Base-by-base conservation (phyloP, 176 grass and related monocot genomes). In the Avena insularis region DNA sequence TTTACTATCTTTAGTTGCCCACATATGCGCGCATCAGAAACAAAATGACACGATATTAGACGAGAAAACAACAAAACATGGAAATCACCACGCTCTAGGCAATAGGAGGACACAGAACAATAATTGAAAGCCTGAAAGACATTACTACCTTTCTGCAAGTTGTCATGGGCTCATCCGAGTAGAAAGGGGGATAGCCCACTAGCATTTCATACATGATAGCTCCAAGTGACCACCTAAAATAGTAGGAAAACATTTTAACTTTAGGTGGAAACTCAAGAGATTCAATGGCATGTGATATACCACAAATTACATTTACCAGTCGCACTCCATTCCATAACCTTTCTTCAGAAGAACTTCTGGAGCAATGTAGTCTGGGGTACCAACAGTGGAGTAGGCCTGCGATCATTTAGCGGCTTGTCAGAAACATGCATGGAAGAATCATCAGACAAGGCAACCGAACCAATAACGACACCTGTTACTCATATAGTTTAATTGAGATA, bases 121-220 rank as follows among this genome's bases (percentile, higher is more conserved):
- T 14, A 54, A 17, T 16, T 72, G 60, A 50, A 69, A 87, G 16
- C 45, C 62, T 79, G 61, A 53, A 71, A 62, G 66, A 51, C 7
- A 66, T 77, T 90, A 96, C 94, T 91, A 99, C 97, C 97, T 99
- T 99, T 89, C 94, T 90, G 81, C 97, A 99, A 33, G 97, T 99
- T 81, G 93, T 93, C 97, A 99, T 96, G 84, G 94, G 97, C 78
- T 99, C 97, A 38, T 99, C 92, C 13, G 92, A 96, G 88, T 99
- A 99, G 87, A 99, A 99, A 72, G 97, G 97, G 29, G 97, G 97
- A 92, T 99, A 99, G 27, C 94, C 97, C 71, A 99, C 92, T 77
- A 99, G 84, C 97, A 96, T 96, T 93, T 99, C 97, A 40, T 96
- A 96, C 97, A 99, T 96, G 82, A 99, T 99, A 83, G 97, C 92